Evolutionary conservation across 441 rosid genomes (phyloP), one percentile per base, ranked within the genome.

Genomic region (Eruca vesicaria): DNA sequence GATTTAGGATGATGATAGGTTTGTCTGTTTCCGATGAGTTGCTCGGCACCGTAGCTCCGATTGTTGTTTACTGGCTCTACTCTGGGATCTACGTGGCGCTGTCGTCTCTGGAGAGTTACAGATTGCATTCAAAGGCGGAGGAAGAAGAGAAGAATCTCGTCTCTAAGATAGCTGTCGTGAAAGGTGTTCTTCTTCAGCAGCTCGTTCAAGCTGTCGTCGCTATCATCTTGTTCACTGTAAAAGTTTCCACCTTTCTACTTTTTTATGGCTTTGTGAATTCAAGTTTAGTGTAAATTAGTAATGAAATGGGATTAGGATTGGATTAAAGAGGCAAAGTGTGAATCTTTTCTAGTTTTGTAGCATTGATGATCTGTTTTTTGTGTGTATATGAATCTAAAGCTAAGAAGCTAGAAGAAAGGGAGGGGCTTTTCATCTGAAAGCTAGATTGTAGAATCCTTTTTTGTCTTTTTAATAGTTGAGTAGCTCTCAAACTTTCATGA

Each of bases 101-200:
- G 23, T 91, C 88, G 16, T 80, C 68, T 57, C 78, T 86, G 35
- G 92, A 90, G 41, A 83, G 84, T 71, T 92, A 89, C 78, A 86
- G 94, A 74, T 81, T 94, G 83, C 98, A 91, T 53, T 74, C 92
- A 1, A 89, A 83, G 80, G 78, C 73, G 35, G 98, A 91, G 19
- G 97, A 94, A 73, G 87, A 90, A 63, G 86, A 83, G 79, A 94
- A 90, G 82, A 94, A 94, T 81, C 88, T 88, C 81, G 96, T 89
- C 28, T 86, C 98, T 11, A 89, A 89, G 71, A 41, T 35, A 2
- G 67, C 84, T 16, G 98, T 94, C 56, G 85, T 91, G 19, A 90
- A 82, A 73, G 96, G 94, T 3, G 94, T 94, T 81, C 86, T 94
- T 78, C 86, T 90, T 71, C 96, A 94, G 18, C 98, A 94, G 82